Evolutionary conservation across 1,284 basidiomycete genomes (phyloP).

Genomic region (Microbotryum lychnidis-dioicae): DNA sequence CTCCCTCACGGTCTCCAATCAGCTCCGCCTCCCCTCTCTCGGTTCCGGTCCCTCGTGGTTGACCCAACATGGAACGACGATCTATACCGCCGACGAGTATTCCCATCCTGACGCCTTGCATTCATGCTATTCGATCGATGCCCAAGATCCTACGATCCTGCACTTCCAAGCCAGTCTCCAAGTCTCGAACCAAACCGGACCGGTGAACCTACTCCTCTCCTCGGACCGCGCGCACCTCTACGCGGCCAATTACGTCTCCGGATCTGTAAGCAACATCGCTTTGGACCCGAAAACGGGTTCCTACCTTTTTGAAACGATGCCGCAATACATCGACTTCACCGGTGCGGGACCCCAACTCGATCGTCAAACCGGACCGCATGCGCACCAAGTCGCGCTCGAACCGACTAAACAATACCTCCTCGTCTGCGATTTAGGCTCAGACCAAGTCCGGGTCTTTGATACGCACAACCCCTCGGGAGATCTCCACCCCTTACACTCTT

Average conservation of each 20-base stretch:
- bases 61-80: not conserved
- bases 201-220: constrained; percentile 14
- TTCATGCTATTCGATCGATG: constrained; percentile 1
- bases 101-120: constrained; percentile 8
- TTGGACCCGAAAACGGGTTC: no score
- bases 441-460: constrained; percentile 15
- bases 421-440: constrained; percentile 23
- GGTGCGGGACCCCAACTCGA: not conserved
- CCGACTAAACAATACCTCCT: constrained; percentile 18
- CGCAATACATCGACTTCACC: no score
- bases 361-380: constrained; percentile 23
- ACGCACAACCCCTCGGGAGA: not conserved
- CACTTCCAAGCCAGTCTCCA: not conserved
- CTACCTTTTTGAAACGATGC: no score
- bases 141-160: not conserved
- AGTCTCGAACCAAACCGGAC: constrained; percentile 3
- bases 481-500: not conserved
- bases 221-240: constrained; percentile 6
- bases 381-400: constrained; percentile 25
- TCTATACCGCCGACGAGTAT: constrained; percentile 28
- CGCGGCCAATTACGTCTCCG: constrained; percentile 20
- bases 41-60: constrained; percentile 22
- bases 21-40: no score
- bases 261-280: not conserved
- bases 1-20: no score